These are phyloP conservation scores for Gossypium sturtianum DNA, from an alignment of 345 rosid genomes.

Conservation along the genomic window DNA sequence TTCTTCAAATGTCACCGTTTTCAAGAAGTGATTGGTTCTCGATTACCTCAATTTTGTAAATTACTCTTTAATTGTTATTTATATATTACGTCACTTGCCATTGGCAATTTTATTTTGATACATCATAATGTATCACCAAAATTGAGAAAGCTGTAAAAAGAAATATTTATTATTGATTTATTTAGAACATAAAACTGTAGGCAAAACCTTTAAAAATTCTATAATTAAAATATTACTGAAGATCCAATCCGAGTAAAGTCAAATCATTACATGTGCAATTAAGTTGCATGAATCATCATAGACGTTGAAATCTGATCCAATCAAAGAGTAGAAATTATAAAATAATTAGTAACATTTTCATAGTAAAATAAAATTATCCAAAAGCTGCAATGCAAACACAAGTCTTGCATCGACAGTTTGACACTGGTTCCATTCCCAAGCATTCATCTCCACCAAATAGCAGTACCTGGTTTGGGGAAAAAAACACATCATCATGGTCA, in stretches of 20 bases:
- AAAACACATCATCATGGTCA: too few species aligned
- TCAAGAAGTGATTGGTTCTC: slow-evolving; percentile 2
- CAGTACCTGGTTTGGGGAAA: too few species aligned
- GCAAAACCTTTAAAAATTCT: too few species aligned
- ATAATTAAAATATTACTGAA: too few species aligned
- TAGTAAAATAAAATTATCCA: not conserved
- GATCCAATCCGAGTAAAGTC: not conserved
- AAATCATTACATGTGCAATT: not conserved
- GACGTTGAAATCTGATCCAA: not conserved
- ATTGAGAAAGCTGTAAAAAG: too few species aligned
- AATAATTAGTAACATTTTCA: not conserved
- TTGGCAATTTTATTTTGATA: too few species aligned
- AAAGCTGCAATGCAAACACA: not conserved
- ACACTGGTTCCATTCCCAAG: not conserved
- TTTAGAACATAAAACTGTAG: too few species aligned
- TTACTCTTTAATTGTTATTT: too few species aligned
- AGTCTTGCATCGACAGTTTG: not conserved
- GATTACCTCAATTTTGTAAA: not conserved
- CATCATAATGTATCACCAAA: too few species aligned
- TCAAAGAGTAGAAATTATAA: not conserved
- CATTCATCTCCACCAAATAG: not conserved
- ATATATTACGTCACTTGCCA: too few species aligned
- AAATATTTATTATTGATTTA: too few species aligned
- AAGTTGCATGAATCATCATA: not conserved
- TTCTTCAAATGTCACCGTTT: not conserved